Evolutionary conservation across 2,329 filamentous ascomycete genomes (phyloP).

Genomic region (Aspergillus hiratsukae): DNA sequence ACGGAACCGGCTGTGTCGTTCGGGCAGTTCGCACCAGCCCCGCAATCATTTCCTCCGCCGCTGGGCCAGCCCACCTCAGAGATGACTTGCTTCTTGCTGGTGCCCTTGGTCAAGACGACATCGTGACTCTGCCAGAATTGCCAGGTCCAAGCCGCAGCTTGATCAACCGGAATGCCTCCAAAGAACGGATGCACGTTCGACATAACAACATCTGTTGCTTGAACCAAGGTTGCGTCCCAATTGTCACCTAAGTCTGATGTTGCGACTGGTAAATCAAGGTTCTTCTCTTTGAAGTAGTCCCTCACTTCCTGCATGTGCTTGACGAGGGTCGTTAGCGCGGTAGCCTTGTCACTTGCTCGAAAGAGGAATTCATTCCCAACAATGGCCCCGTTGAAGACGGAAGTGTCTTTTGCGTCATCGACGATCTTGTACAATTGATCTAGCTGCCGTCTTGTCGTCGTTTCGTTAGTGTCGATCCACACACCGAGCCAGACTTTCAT

Average conservation of each 20-base stretch:
- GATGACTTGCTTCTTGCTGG: slow-evolving; percentile 69
- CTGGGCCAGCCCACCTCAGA: slow-evolving; percentile 90
- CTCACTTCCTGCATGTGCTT: slow-evolving; percentile 64
- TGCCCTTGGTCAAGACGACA: slow-evolving; percentile 57
- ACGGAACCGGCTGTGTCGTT: slow-evolving; percentile 59
- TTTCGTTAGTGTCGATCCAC: slow-evolving; percentile 79
- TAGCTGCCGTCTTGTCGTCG: slow-evolving; percentile 79
- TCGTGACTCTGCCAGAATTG: slow-evolving; percentile 74
- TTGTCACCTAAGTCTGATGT: slow-evolving; percentile 87
- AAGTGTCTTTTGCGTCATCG: slow-evolving; percentile 45
- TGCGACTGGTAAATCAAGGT: slow-evolving; percentile 69
- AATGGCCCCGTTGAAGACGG: slow-evolving; percentile 57
- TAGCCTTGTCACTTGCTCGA: slow-evolving; percentile 51
- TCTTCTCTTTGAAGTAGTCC: slow-evolving; percentile 63
- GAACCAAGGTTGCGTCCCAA: slow-evolving; percentile 68
- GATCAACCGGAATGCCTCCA: slow-evolving; percentile 64
- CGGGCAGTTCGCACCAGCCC: slow-evolving; percentile 54
- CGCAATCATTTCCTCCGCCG: slow-evolving; percentile 74
- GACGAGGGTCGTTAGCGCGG: slow-evolving; percentile 62
- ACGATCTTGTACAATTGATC: slow-evolving; percentile 79
- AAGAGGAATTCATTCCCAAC: slow-evolving; percentile 62
- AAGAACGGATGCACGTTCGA: slow-evolving; percentile 97
- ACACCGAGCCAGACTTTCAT: slow-evolving; percentile 94
- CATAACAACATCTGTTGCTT: slow-evolving; percentile 81
- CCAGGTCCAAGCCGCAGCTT: slow-evolving; percentile 76